phyloP scores from a whole-genome alignment of 805 yeast species.

The Pichia eremophila region DNA sequence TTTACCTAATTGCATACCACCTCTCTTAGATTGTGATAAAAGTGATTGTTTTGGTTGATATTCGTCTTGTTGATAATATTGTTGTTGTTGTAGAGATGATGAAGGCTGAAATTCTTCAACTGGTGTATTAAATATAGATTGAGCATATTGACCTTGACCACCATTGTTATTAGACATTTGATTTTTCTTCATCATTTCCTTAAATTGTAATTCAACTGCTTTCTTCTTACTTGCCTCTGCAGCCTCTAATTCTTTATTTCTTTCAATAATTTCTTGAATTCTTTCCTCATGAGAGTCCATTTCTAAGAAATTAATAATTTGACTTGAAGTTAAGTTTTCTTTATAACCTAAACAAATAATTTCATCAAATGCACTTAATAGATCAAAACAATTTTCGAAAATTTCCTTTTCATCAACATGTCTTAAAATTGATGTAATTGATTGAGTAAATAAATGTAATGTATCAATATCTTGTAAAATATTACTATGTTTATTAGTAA shows the following conservation, averaged over 20 bases:
- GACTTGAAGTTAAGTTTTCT: conserved; percentile 73
- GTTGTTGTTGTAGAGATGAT: neutral
- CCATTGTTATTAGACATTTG: conserved; percentile 12
- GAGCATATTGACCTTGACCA: conserved; percentile 10
- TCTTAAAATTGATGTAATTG: conserved; percentile 66
- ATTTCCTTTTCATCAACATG: conserved; percentile 75
- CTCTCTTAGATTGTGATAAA: conserved; percentile 31
- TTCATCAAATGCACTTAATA: conserved; percentile 89
- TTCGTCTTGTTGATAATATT: conserved; percentile 18
- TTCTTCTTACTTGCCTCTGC: conserved; percentile 93
- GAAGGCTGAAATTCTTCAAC: neutral
- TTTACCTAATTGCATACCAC: conserved; percentile 75
- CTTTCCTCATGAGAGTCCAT: conserved; percentile 99
- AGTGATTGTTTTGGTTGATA: neutral
- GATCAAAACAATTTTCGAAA: conserved; percentile 76
- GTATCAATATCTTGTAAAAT: conserved; percentile 93
- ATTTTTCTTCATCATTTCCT: conserved; percentile 52
- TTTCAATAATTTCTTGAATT: conserved; percentile 94
- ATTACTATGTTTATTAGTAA: conserved; percentile 85
- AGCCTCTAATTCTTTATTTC: conserved; percentile 94
- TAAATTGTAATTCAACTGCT: conserved; percentile 82
- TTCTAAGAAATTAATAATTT: conserved; percentile 81
- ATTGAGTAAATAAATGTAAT: conserved; percentile 72
- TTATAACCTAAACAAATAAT: conserved; percentile 82
- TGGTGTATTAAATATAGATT: conserved; percentile 11